Evolutionary conservation across 345 rosid species (phyloP).

Genomic region (Brassica napus): DNA sequence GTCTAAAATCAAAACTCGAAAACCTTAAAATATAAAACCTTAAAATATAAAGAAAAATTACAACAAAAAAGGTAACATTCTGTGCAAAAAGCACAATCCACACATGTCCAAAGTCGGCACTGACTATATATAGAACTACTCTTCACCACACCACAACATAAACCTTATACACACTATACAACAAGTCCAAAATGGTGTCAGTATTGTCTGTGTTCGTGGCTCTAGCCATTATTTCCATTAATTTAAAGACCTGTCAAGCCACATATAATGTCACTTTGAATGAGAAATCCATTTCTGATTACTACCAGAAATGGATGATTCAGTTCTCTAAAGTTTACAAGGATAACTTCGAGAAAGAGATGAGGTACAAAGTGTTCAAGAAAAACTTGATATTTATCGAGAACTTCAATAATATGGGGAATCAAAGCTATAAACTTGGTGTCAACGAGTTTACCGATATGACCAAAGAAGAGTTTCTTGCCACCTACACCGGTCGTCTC

Average conservation of each 20-base stretch:
- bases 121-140: conserved; percentile 1
- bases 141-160: background rate
- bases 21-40: background rate
- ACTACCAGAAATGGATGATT: conserved; percentile 38
- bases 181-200: conserved; percentile 8
- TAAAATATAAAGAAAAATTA: background rate
- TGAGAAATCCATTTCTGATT: conserved; percentile 15
- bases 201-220: background rate
- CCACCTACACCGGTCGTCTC: background rate
- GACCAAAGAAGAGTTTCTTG: background rate
- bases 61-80: background rate
- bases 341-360: conserved; percentile 28
- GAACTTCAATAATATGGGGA: conserved; percentile 35
- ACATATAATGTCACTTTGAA: conserved; percentile 6
- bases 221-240: conserved; percentile 5
- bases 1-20: background rate
- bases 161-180: background rate
- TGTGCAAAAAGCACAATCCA: background rate
- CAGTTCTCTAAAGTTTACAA: conserved; percentile 26
- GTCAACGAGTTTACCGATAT: background rate
- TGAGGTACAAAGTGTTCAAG: conserved; percentile 40
- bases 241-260: conserved; percentile 8
- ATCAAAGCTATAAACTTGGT: conserved; percentile 37
- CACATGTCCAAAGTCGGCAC: background rate
- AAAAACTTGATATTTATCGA: conserved; percentile 43